Evolutionary conservation across 2,329 filamentous ascomycete genomes (phyloP).

Genomic region (Aspergillus brunneoviolaceus): DNA sequence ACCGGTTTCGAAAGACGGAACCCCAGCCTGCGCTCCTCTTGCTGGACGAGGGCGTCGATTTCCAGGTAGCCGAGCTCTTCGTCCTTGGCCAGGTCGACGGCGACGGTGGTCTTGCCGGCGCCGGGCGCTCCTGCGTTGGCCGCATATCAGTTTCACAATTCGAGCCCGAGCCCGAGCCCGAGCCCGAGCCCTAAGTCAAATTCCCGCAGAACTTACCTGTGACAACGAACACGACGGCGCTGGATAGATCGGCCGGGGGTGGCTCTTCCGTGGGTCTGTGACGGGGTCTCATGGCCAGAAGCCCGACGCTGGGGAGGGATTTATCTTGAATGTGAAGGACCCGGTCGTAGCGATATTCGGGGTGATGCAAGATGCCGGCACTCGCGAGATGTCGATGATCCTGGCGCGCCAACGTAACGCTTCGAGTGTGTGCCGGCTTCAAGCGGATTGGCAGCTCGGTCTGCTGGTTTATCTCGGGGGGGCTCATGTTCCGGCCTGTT

Average conservation of each 20-base stretch:
- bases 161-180: too few species aligned
- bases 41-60: background rate
- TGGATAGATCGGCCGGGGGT: background rate
- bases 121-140: background rate
- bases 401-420: background rate
- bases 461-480: too few species aligned
- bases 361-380: background rate
- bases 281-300: background rate
- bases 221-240: background rate
- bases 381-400: background rate
- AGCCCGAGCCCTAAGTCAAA: background rate
- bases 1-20: background rate
- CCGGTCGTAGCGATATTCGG: background rate
- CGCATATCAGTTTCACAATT: background rate
- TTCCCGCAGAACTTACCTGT: background rate
- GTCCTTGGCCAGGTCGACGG: background rate
- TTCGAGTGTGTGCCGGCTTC: background rate
- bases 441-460: background rate
- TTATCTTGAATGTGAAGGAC: background rate
- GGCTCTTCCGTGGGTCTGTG: background rate
- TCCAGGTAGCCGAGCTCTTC: background rate
- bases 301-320: background rate
- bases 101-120: background rate
- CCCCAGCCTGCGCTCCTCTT: background rate
- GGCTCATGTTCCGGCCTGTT: too few species aligned